Conservation (phyloP, 164 flowering plant species). For the Malania oleifera region DNA sequence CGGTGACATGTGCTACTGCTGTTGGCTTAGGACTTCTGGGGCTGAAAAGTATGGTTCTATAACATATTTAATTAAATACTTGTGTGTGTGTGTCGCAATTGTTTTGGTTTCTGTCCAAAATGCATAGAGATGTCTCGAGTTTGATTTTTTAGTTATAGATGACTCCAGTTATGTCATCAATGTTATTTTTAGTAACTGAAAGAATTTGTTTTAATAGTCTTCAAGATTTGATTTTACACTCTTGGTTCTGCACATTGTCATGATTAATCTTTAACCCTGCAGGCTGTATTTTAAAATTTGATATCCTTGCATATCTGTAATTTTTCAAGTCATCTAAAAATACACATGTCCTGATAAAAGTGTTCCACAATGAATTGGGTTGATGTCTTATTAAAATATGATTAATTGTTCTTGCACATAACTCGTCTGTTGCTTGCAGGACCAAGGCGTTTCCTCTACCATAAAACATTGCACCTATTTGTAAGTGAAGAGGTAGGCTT, state of each 20-base stretch:
- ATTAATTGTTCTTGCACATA: background rate
- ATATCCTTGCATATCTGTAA: no score
- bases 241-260: no score
- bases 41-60: constrained; percentile 47
- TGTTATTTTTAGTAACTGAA: no score
- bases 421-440: constrained; percentile 34
- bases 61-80: background rate
- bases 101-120: no score
- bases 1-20: constrained; percentile 41
- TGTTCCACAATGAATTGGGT: background rate
- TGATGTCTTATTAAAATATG: background rate
- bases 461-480: constrained; percentile 38
- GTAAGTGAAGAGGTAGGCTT: constrained; percentile 38
- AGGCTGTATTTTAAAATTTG: no score
- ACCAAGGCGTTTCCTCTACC: constrained; percentile 65
- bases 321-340: no score
- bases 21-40: constrained; percentile 52
- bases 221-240: no score
- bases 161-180: no score
- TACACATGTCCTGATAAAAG: no score
- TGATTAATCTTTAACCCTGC: no score
- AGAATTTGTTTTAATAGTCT: no score
- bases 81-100: background rate
- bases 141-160: background rate
- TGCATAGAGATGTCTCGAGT: background rate